Conservation (phyloP, 306 rosid species). For the Cyclanthera cordifolia region DNA sequence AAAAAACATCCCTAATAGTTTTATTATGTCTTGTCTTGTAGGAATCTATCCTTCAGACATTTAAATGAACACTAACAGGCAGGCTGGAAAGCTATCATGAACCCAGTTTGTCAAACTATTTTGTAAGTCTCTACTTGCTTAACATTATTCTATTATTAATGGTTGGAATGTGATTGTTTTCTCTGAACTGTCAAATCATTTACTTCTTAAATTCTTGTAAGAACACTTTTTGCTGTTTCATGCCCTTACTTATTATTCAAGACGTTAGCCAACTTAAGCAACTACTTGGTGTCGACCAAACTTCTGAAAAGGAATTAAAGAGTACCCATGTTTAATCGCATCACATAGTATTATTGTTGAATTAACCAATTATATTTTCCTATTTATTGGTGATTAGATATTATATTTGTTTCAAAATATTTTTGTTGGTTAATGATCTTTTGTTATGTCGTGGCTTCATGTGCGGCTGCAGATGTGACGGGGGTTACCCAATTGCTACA, state of each 20-base stretch:
- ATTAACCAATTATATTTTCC: not conserved
- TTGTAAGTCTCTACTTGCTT: slow-evolving; percentile 34
- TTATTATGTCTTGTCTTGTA: slow-evolving; percentile 20
- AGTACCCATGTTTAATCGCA: slow-evolving; percentile 39
- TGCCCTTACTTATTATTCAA: slow-evolving; percentile 25
- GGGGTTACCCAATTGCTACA: slow-evolving; percentile 69
- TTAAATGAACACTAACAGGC: slow-evolving; percentile 61
- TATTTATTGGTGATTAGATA: slow-evolving; percentile 18
- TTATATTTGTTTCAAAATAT: slow-evolving; percentile 44
- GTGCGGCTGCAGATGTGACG: slow-evolving; percentile 85
- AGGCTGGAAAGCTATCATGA: slow-evolving; percentile 80
- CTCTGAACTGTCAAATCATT: not conserved
- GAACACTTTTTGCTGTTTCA: not conserved
- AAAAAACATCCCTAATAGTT: not conserved
- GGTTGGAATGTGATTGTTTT: not conserved
- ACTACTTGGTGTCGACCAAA: slow-evolving; percentile 75
- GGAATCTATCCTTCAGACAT: slow-evolving; percentile 61
- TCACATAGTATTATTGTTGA: slow-evolving; percentile 14
- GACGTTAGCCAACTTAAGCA: slow-evolving; percentile 74
- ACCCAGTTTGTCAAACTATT: slow-evolving; percentile 63
- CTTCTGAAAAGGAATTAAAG: slow-evolving; percentile 32
- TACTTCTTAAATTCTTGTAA: not conserved
- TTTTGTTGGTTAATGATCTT: slow-evolving; percentile 70
- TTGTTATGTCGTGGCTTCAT: slow-evolving; percentile 85
- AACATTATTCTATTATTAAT: not conserved